Conservation (phyloP, 2,329 filamentous ascomycete species). For the Zymoseptoria tritici region DNA sequence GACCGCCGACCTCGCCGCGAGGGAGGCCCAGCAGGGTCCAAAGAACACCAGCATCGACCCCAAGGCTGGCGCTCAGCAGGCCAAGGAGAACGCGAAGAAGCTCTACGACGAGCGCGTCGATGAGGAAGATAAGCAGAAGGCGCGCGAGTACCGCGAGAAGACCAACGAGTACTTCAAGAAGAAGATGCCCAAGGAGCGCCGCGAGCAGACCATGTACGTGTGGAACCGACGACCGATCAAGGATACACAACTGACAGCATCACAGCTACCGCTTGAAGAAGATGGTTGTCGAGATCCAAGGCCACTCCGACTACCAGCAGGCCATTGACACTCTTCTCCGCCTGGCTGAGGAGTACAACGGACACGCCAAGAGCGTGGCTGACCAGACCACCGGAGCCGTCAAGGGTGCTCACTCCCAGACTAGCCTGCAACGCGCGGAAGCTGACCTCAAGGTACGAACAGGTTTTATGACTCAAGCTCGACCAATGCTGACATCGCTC, state of each 20-base stretch:
- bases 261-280: slow-evolving; percentile 59
- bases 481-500: slow-evolving; percentile 44
- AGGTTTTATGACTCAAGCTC: slow-evolving; percentile 33
- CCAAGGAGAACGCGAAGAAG: slow-evolving; percentile 44
- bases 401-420: slow-evolving; percentile 61
- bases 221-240: neutral
- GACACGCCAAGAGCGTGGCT: slow-evolving; percentile 61
- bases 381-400: slow-evolving; percentile 60
- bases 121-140: slow-evolving; percentile 49
- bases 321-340: slow-evolving; percentile 82
- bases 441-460: slow-evolving; percentile 63
- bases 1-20: slow-evolving; percentile 45
- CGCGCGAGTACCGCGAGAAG: slow-evolving; percentile 39
- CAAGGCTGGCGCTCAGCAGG: slow-evolving; percentile 42
- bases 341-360: slow-evolving; percentile 76
- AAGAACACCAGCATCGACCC: slow-evolving; percentile 45
- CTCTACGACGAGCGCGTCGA: slow-evolving; percentile 55
- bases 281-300: slow-evolving; percentile 94
- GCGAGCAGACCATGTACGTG: slow-evolving; percentile 79
- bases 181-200: slow-evolving; percentile 88
- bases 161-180: slow-evolving; percentile 69
- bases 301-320: slow-evolving; percentile 85
- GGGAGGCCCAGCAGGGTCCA: slow-evolving; percentile 45
- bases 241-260: neutral
- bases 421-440: slow-evolving; percentile 63